phyloP scores from a whole-genome alignment of 371 early-diverging fungal species.

The Mucor racemosus region DNA sequence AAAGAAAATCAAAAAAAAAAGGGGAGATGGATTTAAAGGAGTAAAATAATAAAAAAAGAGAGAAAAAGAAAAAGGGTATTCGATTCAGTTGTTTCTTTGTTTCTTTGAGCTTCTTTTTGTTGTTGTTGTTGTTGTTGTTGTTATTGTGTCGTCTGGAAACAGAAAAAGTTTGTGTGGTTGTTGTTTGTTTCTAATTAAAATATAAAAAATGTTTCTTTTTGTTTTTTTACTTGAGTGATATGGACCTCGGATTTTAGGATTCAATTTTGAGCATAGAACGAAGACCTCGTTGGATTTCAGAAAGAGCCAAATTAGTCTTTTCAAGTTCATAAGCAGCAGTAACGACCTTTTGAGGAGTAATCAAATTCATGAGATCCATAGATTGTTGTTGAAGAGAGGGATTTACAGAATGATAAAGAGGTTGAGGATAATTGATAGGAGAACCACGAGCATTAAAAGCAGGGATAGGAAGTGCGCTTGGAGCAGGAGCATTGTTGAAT shows the following conservation, averaged over 20 bases:
- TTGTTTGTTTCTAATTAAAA: conserved; percentile 13
- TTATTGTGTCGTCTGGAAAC: background rate
- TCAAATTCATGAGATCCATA: conserved; percentile 35
- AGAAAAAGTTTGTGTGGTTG: background rate
- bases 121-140: conserved; percentile 9
- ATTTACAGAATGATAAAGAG: conserved; percentile 25
- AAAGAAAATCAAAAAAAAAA: conserved; percentile 14
- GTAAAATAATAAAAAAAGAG: background rate
- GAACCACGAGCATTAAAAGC: conserved; percentile 55
- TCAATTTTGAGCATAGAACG: conserved; percentile 55
- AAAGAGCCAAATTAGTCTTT: conserved; percentile 37
- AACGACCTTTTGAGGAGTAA: conserved; percentile 29
- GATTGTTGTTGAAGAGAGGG: conserved; percentile 41
- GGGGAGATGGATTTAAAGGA: background rate
- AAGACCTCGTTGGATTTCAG: conserved; percentile 53
- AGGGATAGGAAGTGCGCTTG: conserved; percentile 76
- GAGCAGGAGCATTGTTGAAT: conserved; percentile 82
- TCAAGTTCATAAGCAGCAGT: conserved; percentile 32
- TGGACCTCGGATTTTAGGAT: conserved; percentile 26
- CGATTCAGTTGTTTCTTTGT: background rate
- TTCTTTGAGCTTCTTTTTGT: conserved; percentile 2
- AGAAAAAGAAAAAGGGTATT: conserved; percentile 1
- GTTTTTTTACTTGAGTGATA: conserved; percentile 11
- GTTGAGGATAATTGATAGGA: conserved; percentile 27
- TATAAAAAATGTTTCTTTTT: conserved; percentile 13